A percentile compares a stretch with the other conserved stretches of the same genome.
These are phyloP conservation scores for Alternaria triticina DNA, from an alignment of 2,329 filamentous ascomycete species.

Conservation along the genomic window DNA sequence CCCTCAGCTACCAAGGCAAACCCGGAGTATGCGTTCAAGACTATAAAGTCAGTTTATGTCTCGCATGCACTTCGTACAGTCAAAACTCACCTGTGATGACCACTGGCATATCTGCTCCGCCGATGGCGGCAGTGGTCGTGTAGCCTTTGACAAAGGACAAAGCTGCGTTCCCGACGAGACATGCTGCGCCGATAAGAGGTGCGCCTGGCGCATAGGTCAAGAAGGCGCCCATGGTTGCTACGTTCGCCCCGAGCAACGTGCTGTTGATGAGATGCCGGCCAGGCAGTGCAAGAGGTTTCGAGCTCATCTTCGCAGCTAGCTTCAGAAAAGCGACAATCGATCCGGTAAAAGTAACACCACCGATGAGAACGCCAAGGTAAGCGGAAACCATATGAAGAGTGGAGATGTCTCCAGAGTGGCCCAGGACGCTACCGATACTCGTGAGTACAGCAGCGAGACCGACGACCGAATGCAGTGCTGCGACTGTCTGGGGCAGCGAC, in stretches of 20 bases:
- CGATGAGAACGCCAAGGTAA: conserved; percentile 85
- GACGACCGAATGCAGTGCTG: conserved; percentile 87
- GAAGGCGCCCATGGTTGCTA: conserved; percentile 84
- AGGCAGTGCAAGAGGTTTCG: conserved; percentile 73
- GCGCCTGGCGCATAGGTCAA: conserved; percentile 80
- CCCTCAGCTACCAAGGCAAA: conserved; percentile 91
- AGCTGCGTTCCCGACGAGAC: conserved; percentile 75
- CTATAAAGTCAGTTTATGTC: no score
- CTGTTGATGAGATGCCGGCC: conserved; percentile 79
- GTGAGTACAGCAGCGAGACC: conserved; percentile 88
- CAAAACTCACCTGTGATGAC: conserved; percentile 68
- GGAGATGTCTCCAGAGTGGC: conserved; percentile 73
- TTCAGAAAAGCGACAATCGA: conserved; percentile 91
- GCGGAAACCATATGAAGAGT: conserved; percentile 85
- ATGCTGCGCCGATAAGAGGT: conserved; percentile 78
- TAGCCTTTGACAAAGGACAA: conserved; percentile 86
- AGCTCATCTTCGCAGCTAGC: conserved; percentile 81
- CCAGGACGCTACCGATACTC: conserved; percentile 85
- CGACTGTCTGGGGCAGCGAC: conserved; percentile 86
- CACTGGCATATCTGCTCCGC: conserved; percentile 92
- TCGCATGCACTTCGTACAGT: no score
- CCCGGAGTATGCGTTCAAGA: conserved; percentile 79
- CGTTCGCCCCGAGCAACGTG: conserved; percentile 74
- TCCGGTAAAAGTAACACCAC: conserved; percentile 86
- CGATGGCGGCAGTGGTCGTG: conserved; percentile 86